A percentile compares a stretch with the other conserved stretches of the same genome.
phyloP scores from a whole-genome alignment of 768 basidiomycete species.

The Pleurotus sapidus region DNA sequence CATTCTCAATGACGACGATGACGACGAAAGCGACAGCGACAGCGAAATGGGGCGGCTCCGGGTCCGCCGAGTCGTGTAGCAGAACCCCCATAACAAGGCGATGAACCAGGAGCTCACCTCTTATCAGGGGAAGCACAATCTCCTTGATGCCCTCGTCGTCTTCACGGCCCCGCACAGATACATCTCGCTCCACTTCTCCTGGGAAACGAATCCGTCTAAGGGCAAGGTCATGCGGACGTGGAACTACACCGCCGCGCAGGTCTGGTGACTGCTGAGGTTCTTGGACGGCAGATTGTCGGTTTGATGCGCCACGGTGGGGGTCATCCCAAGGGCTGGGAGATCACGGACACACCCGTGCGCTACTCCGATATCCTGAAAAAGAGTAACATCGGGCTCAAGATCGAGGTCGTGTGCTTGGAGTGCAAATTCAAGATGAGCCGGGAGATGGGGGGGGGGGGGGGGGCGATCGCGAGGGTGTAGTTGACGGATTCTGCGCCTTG shows the following conservation, averaged over 20 bases:
- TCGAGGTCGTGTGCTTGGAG: slow-evolving; percentile 17
- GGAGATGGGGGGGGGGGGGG: slow-evolving; percentile 16
- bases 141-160: slow-evolving; percentile 13
- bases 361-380: slow-evolving; percentile 21
- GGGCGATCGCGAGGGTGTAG: slow-evolving; percentile 18
- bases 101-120: slow-evolving; percentile 13
- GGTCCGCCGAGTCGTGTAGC: slow-evolving; percentile 21
- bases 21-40: slow-evolving; percentile 8
- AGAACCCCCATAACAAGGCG: slow-evolving; percentile 22
- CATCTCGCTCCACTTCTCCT: slow-evolving; percentile 23
- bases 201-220: slow-evolving; percentile 17
- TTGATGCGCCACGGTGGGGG: slow-evolving; percentile 7
- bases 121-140: background rate
- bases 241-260: slow-evolving; percentile 24
- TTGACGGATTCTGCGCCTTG: slow-evolving; percentile 17
- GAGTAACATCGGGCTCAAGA: slow-evolving; percentile 22
- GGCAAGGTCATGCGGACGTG: slow-evolving; percentile 24
- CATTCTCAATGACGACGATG: slow-evolving; percentile 15
- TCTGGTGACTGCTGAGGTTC: slow-evolving; percentile 12
- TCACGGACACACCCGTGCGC: slow-evolving; percentile 17
- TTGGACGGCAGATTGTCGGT: slow-evolving; percentile 11
- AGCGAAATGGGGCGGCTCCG: slow-evolving; percentile 14
- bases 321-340: slow-evolving; percentile 11
- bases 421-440: slow-evolving; percentile 24
- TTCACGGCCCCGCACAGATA: slow-evolving; percentile 22